Conservation (phyloP, 305 asterid species). For the Solanum hybrid region DNA sequence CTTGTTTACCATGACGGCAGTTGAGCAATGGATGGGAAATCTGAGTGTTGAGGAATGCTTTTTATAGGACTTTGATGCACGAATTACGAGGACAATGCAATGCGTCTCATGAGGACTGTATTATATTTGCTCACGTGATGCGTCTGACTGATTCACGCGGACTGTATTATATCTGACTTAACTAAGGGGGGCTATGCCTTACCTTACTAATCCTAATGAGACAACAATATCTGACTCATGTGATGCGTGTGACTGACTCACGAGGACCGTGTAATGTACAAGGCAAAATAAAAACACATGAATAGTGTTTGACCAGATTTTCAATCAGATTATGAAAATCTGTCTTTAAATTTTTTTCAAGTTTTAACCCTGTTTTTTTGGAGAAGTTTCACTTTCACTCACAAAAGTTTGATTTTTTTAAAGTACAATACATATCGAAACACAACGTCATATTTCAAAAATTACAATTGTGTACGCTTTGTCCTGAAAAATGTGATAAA, state of each 20-base stretch:
- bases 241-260: not conserved
- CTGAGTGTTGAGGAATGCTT: not conserved
- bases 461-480: not conserved
- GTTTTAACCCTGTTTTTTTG: not conserved
- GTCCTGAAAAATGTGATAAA: not conserved
- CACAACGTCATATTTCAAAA: not conserved
- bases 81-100: not conserved
- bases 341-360: not conserved
- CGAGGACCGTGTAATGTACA: not conserved
- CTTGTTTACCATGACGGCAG: not conserved
- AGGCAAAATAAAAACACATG: not conserved
- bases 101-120: not conserved
- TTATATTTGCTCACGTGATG: not conserved
- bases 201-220: no score
- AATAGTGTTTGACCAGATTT: not conserved
- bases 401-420: not conserved
- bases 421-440: not conserved
- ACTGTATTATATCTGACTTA: no score
- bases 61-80: not conserved
- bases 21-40: not conserved
- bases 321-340: not conserved
- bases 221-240: not conserved
- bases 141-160: not conserved
- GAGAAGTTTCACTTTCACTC: not conserved
- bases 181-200: no score